Conservation (phyloP, 257 asterid species). For the Solanum rostratum region DNA sequence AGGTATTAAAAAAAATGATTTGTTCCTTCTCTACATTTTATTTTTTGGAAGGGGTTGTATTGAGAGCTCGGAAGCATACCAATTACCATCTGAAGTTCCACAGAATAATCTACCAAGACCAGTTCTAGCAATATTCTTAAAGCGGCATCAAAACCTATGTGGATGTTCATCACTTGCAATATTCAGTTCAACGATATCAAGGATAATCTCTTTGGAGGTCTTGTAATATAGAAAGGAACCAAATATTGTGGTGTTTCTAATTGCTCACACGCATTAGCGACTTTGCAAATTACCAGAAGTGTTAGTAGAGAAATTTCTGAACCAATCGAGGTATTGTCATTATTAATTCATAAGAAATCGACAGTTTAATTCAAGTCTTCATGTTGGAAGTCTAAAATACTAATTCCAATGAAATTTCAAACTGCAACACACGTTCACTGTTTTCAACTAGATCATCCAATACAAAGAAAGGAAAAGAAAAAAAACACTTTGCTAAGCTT, state of each 20-base stretch:
- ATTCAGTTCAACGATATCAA: neutral
- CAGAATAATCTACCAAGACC: neutral
- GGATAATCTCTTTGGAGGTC: neutral
- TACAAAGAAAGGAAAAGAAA: neutral
- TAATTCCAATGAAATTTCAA: neutral
- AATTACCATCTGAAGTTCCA: neutral
- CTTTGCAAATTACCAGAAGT: slow-evolving; percentile 40
- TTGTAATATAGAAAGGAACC: neutral
- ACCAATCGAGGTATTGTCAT: slow-evolving; percentile 29
- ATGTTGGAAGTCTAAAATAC: neutral
- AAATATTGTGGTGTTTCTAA: neutral
- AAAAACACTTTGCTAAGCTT: neutral
- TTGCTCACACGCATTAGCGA: neutral
- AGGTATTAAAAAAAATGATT: neutral
- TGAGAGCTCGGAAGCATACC: neutral
- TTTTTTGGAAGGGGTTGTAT: neutral
- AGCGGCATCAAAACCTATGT: neutral
- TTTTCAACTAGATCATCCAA: neutral
- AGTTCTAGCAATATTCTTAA: neutral
- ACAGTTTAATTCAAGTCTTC: neutral
- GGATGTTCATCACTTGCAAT: neutral
- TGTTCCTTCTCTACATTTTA: neutral
- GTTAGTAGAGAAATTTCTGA: slow-evolving; percentile 53
- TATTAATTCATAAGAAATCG: neutral
- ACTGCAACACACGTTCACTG: neutral